phyloP scores from a whole-genome alignment of 208 protist genomes.

The Balamuthia mandrillaris region DNA sequence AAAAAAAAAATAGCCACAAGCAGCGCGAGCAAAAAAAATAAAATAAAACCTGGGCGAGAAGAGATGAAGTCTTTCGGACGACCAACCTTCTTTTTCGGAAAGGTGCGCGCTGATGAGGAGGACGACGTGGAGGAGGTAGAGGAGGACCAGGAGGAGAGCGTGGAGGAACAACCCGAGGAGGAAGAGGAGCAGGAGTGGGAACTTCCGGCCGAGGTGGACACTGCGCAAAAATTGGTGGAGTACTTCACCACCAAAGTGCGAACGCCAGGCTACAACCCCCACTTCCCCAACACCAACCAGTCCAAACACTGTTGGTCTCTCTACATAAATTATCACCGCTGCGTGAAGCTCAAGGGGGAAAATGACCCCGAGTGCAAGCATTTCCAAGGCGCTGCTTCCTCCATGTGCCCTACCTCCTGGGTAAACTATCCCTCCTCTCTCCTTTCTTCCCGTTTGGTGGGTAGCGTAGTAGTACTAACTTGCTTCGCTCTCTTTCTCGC shows the following conservation, averaged over 20 bases:
- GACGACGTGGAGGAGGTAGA: not conserved
- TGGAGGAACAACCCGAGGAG: not conserved
- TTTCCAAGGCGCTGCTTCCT: not conserved
- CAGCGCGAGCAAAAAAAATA: no score
- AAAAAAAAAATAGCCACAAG: no score
- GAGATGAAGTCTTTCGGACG: no score
- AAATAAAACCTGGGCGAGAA: no score
- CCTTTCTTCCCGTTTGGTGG: no score
- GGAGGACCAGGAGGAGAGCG: not conserved
- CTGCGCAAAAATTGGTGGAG: not conserved
- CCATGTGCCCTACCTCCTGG: not conserved
- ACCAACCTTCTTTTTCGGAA: no score
- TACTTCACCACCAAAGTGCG: not conserved
- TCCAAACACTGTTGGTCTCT: conserved; percentile 52
- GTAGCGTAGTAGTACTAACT: no score
- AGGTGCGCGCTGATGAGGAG: not conserved
- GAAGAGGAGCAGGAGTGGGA: not conserved
- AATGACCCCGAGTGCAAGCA: not conserved
- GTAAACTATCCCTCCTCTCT: no score
- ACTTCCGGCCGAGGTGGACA: not conserved
- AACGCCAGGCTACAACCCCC: conserved; percentile 42
- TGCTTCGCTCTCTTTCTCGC: no score
- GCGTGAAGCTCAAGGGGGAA: conserved; percentile 25
- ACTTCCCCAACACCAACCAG: conserved; percentile 55
- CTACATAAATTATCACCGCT: conserved; percentile 49